Percentiles rank a stretch among this genome's conserved stretches.
Evolutionary conservation across 345 rosid species (phyloP).

Genomic region (Hypericum perforatum): DNA sequence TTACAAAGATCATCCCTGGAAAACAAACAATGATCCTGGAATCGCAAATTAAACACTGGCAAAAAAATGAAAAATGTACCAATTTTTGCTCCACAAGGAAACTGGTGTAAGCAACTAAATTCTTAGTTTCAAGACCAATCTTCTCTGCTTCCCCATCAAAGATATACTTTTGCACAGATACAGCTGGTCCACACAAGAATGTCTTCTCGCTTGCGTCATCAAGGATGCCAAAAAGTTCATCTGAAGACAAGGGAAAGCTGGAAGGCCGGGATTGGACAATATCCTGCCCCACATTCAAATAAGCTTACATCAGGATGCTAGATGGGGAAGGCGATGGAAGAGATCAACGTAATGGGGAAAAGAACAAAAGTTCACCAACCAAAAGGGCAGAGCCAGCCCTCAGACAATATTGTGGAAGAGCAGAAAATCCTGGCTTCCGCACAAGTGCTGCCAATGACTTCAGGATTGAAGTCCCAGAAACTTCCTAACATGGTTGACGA

Average conservation of each 20-base stretch:
- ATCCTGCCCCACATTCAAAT: constrained; percentile 43
- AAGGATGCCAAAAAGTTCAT: constrained; percentile 65
- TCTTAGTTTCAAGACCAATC: constrained; percentile 72
- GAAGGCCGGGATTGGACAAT: constrained; percentile 58
- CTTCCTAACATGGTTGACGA: constrained; percentile 36
- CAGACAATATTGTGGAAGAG: constrained; percentile 59
- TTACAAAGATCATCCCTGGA: too few relatives aligned
- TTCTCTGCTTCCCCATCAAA: constrained; percentile 82
- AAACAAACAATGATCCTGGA: constrained; percentile 9
- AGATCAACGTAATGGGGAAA: constrained; percentile 7
- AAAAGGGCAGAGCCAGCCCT: constrained; percentile 77
- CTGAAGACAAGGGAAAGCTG: constrained; percentile 66
- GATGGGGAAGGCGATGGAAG: not conserved
- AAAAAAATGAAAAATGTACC: constrained; percentile 33
- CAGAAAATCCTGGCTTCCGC: constrained; percentile 53
- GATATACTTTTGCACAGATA: constrained; percentile 71
- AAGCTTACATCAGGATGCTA: constrained; percentile 1
- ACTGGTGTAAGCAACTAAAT: constrained; percentile 76
- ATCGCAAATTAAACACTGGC: constrained; percentile 1
- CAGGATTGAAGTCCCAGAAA: constrained; percentile 53
- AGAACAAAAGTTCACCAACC: constrained; percentile 36
- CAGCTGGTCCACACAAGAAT: constrained; percentile 59
- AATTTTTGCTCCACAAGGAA: constrained; percentile 78
- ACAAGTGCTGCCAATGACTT: constrained; percentile 49
- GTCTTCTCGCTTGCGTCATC: constrained; percentile 97